Conservation (phyloP, 2,329 filamentous ascomycete genomes). For the Colletotrichum eleusines region DNA sequence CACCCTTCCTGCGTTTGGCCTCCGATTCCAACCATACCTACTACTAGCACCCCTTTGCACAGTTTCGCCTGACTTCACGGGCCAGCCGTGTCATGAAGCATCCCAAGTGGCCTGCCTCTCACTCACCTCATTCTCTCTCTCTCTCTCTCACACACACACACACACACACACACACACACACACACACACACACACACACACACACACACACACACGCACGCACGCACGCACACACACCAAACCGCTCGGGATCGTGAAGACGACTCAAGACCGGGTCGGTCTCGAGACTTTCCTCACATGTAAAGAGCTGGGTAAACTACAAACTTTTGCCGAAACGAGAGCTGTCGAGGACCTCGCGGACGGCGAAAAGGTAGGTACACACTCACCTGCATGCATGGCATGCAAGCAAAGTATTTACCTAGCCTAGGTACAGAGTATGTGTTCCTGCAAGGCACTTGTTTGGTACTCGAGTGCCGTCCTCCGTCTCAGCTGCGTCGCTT, state of each 20-base stretch:
- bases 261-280: background rate
- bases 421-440: no score
- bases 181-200: background rate
- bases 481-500: slow-evolving; percentile 10
- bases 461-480: background rate
- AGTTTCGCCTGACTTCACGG: background rate
- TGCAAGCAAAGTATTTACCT: background rate
- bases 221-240: background rate
- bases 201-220: background rate
- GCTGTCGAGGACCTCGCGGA: background rate
- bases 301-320: background rate
- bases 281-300: background rate
- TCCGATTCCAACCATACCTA: background rate
- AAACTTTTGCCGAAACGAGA: slow-evolving; percentile 1
- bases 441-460: background rate
- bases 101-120: background rate
- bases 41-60: background rate
- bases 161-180: background rate
- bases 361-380: background rate
- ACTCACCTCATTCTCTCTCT: no score
- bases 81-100: background rate
- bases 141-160: no score
- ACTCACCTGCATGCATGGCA: background rate
- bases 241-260: background rate
- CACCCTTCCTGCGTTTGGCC: slow-evolving; percentile 38